Base-by-base conservation (phyloP, 1,284 basidiomycete species). In the Ustilago lituana region DNA sequence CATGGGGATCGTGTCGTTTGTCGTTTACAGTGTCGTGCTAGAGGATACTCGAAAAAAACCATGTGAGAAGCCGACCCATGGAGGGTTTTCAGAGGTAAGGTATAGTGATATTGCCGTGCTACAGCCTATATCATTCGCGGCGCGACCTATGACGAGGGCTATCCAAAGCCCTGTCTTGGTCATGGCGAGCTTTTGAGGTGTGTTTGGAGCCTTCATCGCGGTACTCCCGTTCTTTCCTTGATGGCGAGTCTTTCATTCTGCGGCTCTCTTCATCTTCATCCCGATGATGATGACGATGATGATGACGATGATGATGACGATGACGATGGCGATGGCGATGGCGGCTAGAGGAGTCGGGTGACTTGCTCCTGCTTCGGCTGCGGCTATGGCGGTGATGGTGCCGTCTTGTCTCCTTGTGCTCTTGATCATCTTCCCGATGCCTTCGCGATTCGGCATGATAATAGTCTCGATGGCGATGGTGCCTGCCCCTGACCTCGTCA, bases 291-390 rank as follows among this genome's bases (percentile, higher is more conserved):
- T n/a, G n/a, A n/a, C n/a, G n/a, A n/a, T n/a, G n/a, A n/a, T 12
- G 27, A 12, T 29, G 12, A 6, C 27, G 27, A 12, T 29, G 27
- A 6, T 44, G 55, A 19, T 44, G 52, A 2, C 47, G 44, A n/a
- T n/a, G n/a, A n/a, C 27, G 27, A 12, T 29, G 12, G 7, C 27
- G 27, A 12, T 29, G 27, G 7, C 48, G 55, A 19, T 44, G 52
- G 1, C 47, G 44, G 17, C 47, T 47, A 23, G 43, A 55, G 0
- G 51, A 31, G 14, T 38, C 47, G 1, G 62, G 62, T 6, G 62
- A 65, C 14, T 56, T 54, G 46, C 54, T 57, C n/a, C 61, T 49
- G 24, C 60, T 63, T 8, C 54, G 39, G n/a, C 59, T 51, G 19
- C 41, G 14, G 2, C 49, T 38, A 20, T 27, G 17, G 22, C 35